Percentiles rank a stretch among this genome's conserved stretches.
Evolutionary conservation across 148 eudicot genomes (phyloP).

Genomic region (Fallopia convolvulus): DNA sequence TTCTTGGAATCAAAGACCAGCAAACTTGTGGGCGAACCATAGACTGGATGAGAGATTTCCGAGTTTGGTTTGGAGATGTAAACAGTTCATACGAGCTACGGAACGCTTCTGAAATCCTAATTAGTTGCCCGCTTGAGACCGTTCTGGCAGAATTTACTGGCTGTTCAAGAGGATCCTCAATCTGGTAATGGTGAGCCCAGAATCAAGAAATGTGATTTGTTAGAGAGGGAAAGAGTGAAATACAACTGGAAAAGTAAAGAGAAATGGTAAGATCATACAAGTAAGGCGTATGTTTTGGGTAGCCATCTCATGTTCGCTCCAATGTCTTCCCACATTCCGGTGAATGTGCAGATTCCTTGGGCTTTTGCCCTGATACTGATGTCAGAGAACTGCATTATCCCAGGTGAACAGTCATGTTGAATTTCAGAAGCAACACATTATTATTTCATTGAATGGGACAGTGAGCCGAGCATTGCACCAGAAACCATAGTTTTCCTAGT

Average conservation of each 20-base stretch:
- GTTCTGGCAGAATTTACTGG: slow-evolving; percentile 59
- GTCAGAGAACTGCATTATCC: slow-evolving; percentile 52
- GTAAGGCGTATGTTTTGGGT: slow-evolving; percentile 73
- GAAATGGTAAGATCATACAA: slow-evolving; percentile 46
- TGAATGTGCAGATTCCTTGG: slow-evolving; percentile 60
- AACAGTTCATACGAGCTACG: slow-evolving; percentile 30
- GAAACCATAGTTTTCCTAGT: not conserved
- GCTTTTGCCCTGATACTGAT: slow-evolving; percentile 48
- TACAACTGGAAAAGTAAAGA: slow-evolving; percentile 1
- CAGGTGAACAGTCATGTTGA: not conserved
- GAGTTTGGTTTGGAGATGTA: slow-evolving; percentile 25
- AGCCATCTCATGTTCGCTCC: slow-evolving; percentile 70
- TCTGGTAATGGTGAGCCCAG: slow-evolving; percentile 20
- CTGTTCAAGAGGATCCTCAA: slow-evolving; percentile 85
- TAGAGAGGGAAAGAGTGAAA: not conserved
- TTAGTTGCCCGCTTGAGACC: slow-evolving; percentile 32
- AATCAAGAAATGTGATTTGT: not conserved
- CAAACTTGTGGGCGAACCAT: slow-evolving; percentile 33
- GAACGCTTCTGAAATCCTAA: slow-evolving; percentile 37
- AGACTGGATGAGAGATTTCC: slow-evolving; percentile 21
- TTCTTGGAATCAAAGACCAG: slow-evolving; percentile 12
- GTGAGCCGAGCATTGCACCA: not conserved
- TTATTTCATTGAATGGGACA: not conserved
- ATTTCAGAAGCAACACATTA: not conserved
- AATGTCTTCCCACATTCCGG: slow-evolving; percentile 68